Evolutionary conservation across 2,329 filamentous ascomycete genomes (phyloP).

Genomic region (Diaporthe vexans): DNA sequence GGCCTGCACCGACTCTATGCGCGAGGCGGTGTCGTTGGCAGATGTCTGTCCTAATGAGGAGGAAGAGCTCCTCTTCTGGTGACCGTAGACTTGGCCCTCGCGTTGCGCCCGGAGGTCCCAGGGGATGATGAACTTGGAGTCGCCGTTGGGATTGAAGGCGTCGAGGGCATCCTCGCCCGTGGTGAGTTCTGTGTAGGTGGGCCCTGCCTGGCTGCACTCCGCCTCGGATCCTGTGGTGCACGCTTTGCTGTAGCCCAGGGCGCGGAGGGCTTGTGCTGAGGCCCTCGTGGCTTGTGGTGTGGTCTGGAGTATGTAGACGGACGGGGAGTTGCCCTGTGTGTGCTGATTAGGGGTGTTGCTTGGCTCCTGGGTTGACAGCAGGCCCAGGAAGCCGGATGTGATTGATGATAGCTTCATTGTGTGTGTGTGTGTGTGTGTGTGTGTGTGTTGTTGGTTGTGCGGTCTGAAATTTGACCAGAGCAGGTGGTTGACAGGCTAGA

Average conservation of each 20-base stretch:
- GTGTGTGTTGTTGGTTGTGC: neutral
- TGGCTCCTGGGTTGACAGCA: slow-evolving; percentile 26
- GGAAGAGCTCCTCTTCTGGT: neutral
- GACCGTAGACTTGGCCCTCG: neutral
- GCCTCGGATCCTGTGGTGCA: neutral
- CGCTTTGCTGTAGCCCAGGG: slow-evolving; percentile 18
- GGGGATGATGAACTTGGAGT: slow-evolving; percentile 30
- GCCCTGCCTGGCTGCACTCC: slow-evolving; percentile 18
- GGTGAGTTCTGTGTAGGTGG: slow-evolving; percentile 24
- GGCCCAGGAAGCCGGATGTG: slow-evolving; percentile 17
- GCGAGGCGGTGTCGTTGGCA: neutral
- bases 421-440: neutral
- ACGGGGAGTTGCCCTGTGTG: neutral
- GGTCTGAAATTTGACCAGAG: neutral
- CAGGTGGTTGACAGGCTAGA: neutral
- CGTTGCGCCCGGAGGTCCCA: slow-evolving; percentile 16
- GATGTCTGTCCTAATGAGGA: neutral
- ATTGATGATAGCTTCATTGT: slow-evolving; percentile 28
- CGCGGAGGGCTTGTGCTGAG: slow-evolving; percentile 14
- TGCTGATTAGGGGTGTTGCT: neutral
- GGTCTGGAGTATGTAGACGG: slow-evolving; percentile 27
- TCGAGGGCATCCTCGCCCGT: slow-evolving; percentile 22
- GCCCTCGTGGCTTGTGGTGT: slow-evolving; percentile 23
- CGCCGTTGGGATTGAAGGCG: slow-evolving; percentile 24
- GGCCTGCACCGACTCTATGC: slow-evolving; percentile 1